These are phyloP conservation scores for Eucalyptus coolabah DNA, from an alignment of 345 rosid species.

Conservation along the genomic window DNA sequence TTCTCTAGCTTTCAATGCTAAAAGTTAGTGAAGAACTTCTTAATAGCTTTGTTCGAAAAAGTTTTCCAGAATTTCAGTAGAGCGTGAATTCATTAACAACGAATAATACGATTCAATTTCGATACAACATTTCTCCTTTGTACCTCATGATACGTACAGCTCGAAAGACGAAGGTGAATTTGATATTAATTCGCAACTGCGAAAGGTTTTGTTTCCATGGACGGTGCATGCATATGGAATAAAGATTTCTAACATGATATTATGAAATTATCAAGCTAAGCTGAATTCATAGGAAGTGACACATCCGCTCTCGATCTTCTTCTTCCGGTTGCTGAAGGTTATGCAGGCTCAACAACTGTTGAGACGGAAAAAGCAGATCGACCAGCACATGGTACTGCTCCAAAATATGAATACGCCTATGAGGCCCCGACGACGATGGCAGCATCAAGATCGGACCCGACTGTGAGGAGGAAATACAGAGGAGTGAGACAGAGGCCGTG, in stretches of 20 bases:
- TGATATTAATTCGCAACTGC: not conserved
- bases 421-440: not conserved
- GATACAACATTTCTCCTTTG: not conserved
- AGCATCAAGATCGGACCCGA: not conserved
- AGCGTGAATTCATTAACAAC: not conserved
- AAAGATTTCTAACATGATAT: not conserved
- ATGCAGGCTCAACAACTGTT: not conserved
- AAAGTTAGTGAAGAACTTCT: not conserved
- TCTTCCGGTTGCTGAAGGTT: not conserved
- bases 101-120: not conserved
- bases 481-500: constrained; percentile 93
- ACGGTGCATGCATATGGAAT: not conserved
- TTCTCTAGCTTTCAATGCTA: not conserved
- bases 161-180: not conserved
- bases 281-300: not conserved
- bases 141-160: not conserved
- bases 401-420: constrained; percentile 32
- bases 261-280: not conserved
- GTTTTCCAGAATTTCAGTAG: not conserved
- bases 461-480: constrained; percentile 54
- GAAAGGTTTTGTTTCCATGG: not conserved
- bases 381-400: not conserved
- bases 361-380: not conserved
- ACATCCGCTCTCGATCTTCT: not conserved
- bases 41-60: not conserved